These are phyloP conservation scores for Boletellus sp. DNA, from an alignment of 768 basidiomycete genomes.

Conservation along the genomic window DNA sequence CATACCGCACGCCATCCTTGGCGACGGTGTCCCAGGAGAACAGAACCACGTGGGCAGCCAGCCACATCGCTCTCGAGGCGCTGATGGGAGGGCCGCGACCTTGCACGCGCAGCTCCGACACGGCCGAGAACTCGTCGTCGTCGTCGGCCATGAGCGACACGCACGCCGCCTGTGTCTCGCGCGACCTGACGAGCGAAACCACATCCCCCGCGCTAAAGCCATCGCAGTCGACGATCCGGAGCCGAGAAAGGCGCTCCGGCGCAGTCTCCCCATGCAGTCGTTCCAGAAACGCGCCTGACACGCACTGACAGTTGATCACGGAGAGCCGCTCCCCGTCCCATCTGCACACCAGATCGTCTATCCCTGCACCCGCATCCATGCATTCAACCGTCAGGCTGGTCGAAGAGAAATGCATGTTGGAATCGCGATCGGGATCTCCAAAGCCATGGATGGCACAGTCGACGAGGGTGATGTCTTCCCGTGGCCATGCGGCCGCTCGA, in stretches of 20 bases:
- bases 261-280: neutral
- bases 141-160: slow-evolving; percentile 3
- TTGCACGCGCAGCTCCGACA: slow-evolving; percentile 1
- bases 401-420: neutral
- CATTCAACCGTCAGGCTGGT: slow-evolving; percentile 3
- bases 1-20: slow-evolving; percentile 5
- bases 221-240: slow-evolving; percentile 7
- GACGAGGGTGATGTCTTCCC: slow-evolving; percentile 1
- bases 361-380: neutral
- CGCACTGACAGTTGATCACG: slow-evolving; percentile 1
- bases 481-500: neutral
- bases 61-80: neutral
- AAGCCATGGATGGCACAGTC: slow-evolving; percentile 4
- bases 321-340: slow-evolving; percentile 7
- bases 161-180: neutral
- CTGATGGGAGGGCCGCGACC: slow-evolving; percentile 7
- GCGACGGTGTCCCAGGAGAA: slow-evolving; percentile 11
- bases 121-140: neutral
- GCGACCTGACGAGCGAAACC: slow-evolving; percentile 5
- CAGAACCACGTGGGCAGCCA: slow-evolving; percentile 3
- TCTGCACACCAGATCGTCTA: slow-evolving; percentile 5
- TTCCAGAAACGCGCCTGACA: slow-evolving; percentile 1
- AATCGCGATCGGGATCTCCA: neutral
- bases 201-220: slow-evolving; percentile 2
- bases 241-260: slow-evolving; percentile 1